Evolutionary conservation across 2,329 filamentous ascomycete species (phyloP).

Genomic region (Verticillium tricorpus): DNA sequence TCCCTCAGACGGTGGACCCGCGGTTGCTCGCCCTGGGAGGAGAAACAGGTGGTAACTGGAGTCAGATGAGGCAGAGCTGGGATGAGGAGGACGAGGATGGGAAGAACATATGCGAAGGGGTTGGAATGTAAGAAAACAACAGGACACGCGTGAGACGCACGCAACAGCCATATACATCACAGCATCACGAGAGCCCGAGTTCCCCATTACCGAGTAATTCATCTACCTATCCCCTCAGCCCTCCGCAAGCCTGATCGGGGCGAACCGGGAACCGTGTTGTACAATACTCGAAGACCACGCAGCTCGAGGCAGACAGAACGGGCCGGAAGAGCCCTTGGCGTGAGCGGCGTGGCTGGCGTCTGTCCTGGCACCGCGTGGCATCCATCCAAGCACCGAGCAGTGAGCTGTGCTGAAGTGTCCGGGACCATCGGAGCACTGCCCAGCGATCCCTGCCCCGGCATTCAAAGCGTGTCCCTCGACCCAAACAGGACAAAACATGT

Average conservation of each 20-base stretch:
- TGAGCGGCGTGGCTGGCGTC: background rate
- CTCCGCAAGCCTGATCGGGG: background rate
- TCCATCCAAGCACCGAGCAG: background rate
- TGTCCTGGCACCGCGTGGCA: background rate
- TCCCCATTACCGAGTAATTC: slow-evolving; percentile 5
- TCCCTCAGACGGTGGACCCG: background rate
- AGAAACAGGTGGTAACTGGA: background rate
- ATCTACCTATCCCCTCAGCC: slow-evolving; percentile 15
- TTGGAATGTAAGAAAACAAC: background rate
- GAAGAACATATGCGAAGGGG: background rate
- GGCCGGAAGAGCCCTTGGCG: background rate
- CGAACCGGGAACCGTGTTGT: background rate
- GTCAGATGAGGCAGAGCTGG: background rate
- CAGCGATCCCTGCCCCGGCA: background rate
- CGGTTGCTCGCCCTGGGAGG: background rate
- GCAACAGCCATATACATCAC: background rate
- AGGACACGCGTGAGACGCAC: background rate
- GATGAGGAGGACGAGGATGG: background rate
- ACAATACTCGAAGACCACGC: background rate
- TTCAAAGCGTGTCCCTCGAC: background rate
- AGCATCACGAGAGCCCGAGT: background rate
- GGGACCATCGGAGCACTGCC: background rate
- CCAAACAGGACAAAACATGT: background rate
- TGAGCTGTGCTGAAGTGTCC: background rate
- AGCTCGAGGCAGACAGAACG: background rate